phyloP scores from a whole-genome alignment of 495 filamentous ascomycete genomes.

The Penicillium canescens region DNA sequence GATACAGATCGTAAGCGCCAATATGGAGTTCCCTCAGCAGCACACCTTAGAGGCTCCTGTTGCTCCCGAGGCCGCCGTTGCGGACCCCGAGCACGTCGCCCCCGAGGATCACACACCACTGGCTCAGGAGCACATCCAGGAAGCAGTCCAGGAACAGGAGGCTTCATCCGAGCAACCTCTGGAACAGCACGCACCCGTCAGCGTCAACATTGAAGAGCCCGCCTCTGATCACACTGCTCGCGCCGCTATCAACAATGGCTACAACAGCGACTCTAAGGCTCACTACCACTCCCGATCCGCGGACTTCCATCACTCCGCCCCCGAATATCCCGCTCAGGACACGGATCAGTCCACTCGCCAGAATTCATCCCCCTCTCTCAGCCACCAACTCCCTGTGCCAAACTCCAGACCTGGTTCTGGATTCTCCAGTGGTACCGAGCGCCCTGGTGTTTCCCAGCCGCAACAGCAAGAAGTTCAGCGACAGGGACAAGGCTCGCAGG shows the following conservation, averaged over 20 bases:
- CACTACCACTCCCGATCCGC: constrained; percentile 46
- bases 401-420: constrained; percentile 53
- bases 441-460: constrained; percentile 38
- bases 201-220: constrained; percentile 33
- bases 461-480: constrained; percentile 46
- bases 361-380: constrained; percentile 37
- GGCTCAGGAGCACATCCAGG: constrained; percentile 4
- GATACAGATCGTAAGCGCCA: neutral
- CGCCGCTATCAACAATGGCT: constrained; percentile 34
- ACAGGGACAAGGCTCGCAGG: constrained; percentile 41
- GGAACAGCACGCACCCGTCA: constrained; percentile 21
- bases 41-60: constrained; percentile 21
- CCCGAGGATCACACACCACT: constrained; percentile 25
- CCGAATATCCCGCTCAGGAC: constrained; percentile 43
- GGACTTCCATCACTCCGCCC: constrained; percentile 44
- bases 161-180: constrained; percentile 18
- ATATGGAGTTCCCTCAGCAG: constrained; percentile 35
- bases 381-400: constrained; percentile 42
- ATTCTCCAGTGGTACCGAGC: constrained; percentile 47
- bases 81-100: constrained; percentile 29
- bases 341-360: constrained; percentile 41
- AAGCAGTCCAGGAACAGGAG: constrained; percentile 2
- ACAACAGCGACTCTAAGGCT: constrained; percentile 45
- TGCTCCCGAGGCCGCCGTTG: constrained; percentile 24
- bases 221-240: constrained; percentile 34